These are phyloP conservation scores for Calonectria crousiana DNA, from an alignment of 2,329 filamentous ascomycete genomes.

Conservation along the genomic window DNA sequence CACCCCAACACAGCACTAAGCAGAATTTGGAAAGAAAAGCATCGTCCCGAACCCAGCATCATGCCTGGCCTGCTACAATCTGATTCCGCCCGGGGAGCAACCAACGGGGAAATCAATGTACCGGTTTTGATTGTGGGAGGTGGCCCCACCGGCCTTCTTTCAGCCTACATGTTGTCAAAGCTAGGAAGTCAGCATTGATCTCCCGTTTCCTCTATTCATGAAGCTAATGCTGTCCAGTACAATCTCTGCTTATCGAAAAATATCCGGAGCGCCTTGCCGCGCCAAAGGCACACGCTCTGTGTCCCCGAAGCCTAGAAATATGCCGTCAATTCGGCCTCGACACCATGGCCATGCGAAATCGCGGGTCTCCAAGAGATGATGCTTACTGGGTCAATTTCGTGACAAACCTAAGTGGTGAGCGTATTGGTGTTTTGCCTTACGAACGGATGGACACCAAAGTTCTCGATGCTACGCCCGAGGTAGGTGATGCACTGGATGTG, in stretches of 20 bases:
- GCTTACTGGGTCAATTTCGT: constrained; percentile 25
- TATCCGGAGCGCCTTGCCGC: constrained; percentile 21
- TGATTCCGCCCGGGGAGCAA: neutral
- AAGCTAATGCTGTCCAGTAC: neutral
- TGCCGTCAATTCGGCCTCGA: constrained; percentile 24
- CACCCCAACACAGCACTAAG: neutral
- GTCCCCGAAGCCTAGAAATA: constrained; percentile 21
- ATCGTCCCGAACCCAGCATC: neutral
- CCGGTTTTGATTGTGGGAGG: constrained; percentile 20
- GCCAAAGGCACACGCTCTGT: constrained; percentile 21
- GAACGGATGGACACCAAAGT: constrained; percentile 22
- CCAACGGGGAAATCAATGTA: neutral
- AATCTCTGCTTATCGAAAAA: constrained; percentile 23
- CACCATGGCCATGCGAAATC: constrained; percentile 9
- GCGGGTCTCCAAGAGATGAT: constrained; percentile 14
- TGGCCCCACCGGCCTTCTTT: constrained; percentile 18
- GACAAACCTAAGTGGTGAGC: constrained; percentile 19
- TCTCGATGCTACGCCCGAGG: constrained; percentile 16
- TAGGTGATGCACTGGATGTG: neutral
- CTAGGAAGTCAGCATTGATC: constrained; percentile 2
- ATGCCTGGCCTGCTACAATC: constrained; percentile 11
- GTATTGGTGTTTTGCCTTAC: constrained; percentile 20
- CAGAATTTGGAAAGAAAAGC: neutral
- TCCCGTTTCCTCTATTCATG: too few relatives aligned
- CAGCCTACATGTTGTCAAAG: constrained; percentile 24